Conservation (phyloP, 1,284 basidiomycete species). For the Irpex sp. region DNA sequence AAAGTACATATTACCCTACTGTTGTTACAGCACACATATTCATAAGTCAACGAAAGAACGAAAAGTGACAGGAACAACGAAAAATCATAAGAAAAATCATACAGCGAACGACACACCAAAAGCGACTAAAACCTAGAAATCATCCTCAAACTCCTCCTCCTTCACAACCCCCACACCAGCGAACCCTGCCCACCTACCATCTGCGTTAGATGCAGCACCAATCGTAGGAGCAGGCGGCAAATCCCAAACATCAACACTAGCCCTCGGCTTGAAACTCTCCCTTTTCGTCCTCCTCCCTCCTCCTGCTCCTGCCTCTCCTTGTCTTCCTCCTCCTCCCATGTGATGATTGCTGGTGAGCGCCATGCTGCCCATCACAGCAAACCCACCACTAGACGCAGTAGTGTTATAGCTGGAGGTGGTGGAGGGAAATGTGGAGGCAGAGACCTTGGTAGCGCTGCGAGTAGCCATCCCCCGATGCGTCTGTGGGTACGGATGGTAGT, state of each 20-base stretch:
- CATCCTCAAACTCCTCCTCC: constrained; percentile 32
- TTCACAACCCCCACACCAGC: constrained; percentile 24
- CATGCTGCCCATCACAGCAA: constrained; percentile 15
- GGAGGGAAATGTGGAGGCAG: too few species aligned
- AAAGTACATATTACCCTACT: background rate
- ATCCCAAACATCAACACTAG: constrained; percentile 41
- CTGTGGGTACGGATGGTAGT: constrained; percentile 20
- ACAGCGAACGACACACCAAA: background rate
- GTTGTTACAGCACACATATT: background rate
- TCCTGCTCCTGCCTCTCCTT: constrained; percentile 32
- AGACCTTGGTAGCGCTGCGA: background rate
- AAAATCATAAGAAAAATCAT: background rate
- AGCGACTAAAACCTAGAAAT: constrained; percentile 19
- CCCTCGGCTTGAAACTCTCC: constrained; percentile 77
- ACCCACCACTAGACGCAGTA: constrained; percentile 8
- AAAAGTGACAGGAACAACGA: background rate
- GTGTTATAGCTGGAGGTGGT: too few species aligned
- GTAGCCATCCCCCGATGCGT: constrained; percentile 8
- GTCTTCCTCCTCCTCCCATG: constrained; percentile 5
- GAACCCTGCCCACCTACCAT: constrained; percentile 30
- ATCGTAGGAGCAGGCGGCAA: background rate
- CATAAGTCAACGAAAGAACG: background rate
- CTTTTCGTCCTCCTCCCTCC: constrained; percentile 47
- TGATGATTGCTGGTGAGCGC: constrained; percentile 13
- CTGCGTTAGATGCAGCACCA: too few species aligned